These are phyloP conservation scores for Saccharomyces pastorianus DNA, from an alignment of 1,139 yeast genomes.

Conservation along the genomic window DNA sequence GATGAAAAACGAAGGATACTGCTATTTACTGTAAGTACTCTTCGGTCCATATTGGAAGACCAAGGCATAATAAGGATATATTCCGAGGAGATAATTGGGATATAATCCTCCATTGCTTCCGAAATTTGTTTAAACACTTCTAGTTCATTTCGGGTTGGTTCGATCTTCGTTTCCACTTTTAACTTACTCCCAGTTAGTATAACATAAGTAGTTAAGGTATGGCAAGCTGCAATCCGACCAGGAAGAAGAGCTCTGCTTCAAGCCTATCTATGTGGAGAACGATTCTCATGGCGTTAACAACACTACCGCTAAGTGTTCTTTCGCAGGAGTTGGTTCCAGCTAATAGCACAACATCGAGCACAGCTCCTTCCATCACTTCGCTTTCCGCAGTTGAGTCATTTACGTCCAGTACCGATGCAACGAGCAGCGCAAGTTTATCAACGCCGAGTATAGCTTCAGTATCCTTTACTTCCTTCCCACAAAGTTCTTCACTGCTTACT, in stretches of 20 bases:
- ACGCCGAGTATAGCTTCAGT: not conserved
- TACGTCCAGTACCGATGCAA: not conserved
- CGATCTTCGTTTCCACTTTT: not conserved
- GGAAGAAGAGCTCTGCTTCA: not conserved
- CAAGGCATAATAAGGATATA: not conserved
- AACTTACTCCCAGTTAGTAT: not conserved
- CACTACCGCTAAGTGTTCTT: not conserved
- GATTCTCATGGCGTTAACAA: not conserved
- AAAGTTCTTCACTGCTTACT: not conserved
- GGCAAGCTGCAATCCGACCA: not conserved
- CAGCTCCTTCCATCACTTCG: not conserved
- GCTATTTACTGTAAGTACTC: not conserved
- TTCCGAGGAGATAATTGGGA: not conserved
- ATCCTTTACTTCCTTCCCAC: not conserved
- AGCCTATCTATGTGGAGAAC: not conserved
- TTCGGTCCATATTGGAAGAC: not conserved
- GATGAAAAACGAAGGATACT: not conserved
- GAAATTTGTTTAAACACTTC: not conserved
- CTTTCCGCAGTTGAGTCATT: not conserved
- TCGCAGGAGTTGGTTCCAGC: not conserved
- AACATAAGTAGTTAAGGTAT: not conserved
- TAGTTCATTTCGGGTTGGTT: not conserved
- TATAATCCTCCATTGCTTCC: not conserved
- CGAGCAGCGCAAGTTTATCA: not conserved
- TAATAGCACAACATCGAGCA: not conserved